These are phyloP conservation scores for Begonia loranthoides DNA, from an alignment of 306 rosid species.

Conservation along the genomic window DNA sequence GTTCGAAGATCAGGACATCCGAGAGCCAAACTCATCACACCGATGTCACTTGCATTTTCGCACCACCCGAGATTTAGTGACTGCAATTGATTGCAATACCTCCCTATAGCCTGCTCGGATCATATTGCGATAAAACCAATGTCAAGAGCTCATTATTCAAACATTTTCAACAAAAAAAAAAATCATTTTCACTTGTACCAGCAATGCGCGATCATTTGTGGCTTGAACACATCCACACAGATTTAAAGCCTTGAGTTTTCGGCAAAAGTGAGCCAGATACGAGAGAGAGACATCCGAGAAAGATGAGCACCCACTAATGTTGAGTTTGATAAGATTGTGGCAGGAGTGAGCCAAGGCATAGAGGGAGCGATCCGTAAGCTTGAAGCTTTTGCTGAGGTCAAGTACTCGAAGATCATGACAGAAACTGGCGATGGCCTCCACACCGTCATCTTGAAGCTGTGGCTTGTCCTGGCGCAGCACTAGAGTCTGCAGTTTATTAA, in stretches of 20 bases:
- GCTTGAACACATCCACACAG: conserved; percentile 82
- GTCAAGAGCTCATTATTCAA: neutral
- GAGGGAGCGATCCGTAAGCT: conserved; percentile 4
- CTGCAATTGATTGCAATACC: conserved; percentile 63
- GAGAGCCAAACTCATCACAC: conserved; percentile 73
- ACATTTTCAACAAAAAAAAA: too few relatives aligned
- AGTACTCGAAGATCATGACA: conserved; percentile 76
- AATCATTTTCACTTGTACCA: conserved; percentile 23
- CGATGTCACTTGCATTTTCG: conserved; percentile 60
- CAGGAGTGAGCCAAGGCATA: neutral
- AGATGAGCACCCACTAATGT: conserved; percentile 78
- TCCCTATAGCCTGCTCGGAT: conserved; percentile 62
- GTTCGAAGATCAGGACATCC: conserved; percentile 89
- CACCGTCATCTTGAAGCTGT: conserved; percentile 70
- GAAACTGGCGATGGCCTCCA: conserved; percentile 54
- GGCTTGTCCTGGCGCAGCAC: conserved; percentile 79
- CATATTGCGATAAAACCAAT: neutral
- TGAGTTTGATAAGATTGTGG: conserved; percentile 16
- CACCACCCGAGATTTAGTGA: conserved; percentile 92
- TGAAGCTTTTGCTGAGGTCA: conserved; percentile 92
- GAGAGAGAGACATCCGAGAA: conserved; percentile 68
- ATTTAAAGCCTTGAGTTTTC: conserved; percentile 52
- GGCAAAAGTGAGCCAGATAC: conserved; percentile 58
- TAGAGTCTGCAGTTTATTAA: conserved; percentile 56
- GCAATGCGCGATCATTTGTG: conserved; percentile 71